A percentile compares a stretch with the other conserved stretches of the same genome.
These are phyloP conservation scores for Phytopythium litorale DNA, from an alignment of 352 stramenopile genomes.

Conservation along the genomic window DNA sequence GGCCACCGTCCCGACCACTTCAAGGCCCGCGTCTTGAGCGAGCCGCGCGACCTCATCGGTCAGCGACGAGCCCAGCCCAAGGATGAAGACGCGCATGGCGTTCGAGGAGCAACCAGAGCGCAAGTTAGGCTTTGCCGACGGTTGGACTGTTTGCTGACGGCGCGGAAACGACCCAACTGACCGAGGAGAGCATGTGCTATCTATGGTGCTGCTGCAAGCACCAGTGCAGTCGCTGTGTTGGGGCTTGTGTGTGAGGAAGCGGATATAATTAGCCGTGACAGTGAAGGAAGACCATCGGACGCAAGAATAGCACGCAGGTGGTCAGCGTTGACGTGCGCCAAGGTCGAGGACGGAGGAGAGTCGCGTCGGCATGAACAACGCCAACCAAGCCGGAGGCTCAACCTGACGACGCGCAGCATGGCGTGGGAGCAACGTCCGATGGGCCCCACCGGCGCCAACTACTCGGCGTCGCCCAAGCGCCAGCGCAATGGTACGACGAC, in stretches of 20 bases:
- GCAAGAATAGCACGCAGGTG: slow-evolving; percentile 1
- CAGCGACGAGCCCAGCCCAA: slow-evolving; percentile 60
- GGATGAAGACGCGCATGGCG: slow-evolving; percentile 73
- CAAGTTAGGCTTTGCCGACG: background rate
- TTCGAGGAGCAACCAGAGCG: background rate
- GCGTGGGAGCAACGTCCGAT: slow-evolving; percentile 24
- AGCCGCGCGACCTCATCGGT: slow-evolving; percentile 43
- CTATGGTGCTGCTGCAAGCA: background rate
- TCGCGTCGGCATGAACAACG: background rate
- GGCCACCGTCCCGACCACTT: slow-evolving; percentile 57
- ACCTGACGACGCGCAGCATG: slow-evolving; percentile 13
- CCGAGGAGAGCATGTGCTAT: background rate
- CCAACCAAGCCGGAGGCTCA: background rate
- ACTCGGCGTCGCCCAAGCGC: slow-evolving; percentile 21
- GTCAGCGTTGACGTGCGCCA: background rate
- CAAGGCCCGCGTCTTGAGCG: slow-evolving; percentile 58
- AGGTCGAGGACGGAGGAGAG: background rate
- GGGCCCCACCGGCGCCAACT: slow-evolving; percentile 1
- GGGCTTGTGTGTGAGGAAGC: background rate
- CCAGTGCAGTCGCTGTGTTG: background rate
- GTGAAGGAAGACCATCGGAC: background rate
- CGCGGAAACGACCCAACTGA: background rate
- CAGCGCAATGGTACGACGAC: slow-evolving; percentile 49
- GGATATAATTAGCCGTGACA: background rate
- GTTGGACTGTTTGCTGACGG: background rate